Conservation (phyloP, 2,329 filamentous ascomycete species). For the Colletotrichum agaves region DNA sequence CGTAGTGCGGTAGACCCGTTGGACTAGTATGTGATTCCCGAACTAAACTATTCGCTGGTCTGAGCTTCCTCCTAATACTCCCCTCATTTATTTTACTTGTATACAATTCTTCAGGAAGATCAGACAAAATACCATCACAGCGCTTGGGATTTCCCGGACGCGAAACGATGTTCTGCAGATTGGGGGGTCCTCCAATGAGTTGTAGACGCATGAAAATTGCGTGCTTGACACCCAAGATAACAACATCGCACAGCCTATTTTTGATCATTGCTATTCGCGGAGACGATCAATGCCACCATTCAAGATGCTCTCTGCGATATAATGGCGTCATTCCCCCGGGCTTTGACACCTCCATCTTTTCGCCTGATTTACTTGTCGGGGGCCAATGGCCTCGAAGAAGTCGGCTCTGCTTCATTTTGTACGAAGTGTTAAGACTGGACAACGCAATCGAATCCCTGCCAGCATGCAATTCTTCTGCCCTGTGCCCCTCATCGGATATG, state of each 20-base stretch:
- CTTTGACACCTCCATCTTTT: slow-evolving; percentile 3
- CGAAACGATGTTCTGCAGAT: slow-evolving; percentile 11
- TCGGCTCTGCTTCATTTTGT: slow-evolving; percentile 2
- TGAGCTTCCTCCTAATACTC: neutral
- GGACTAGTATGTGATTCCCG: too few relatives aligned
- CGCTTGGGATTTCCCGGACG: neutral
- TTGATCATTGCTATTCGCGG: slow-evolving; percentile 20
- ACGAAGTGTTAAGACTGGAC: neutral
- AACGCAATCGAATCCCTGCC: slow-evolving; percentile 62
- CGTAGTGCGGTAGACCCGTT: too few relatives aligned
- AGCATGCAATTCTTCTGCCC: slow-evolving; percentile 47
- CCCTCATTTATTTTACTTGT: neutral
- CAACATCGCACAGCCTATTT: slow-evolving; percentile 30
- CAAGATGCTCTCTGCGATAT: neutral
- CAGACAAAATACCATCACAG: neutral
- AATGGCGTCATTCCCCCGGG: slow-evolving; percentile 30
- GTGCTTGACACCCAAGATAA: slow-evolving; percentile 32
- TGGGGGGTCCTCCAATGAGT: slow-evolving; percentile 22
- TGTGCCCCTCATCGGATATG: slow-evolving; percentile 26
- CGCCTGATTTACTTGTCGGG: neutral
- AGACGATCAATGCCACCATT: slow-evolving; percentile 1
- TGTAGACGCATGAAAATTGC: slow-evolving; percentile 29
- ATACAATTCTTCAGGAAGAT: neutral
- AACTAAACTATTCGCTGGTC: too few relatives aligned
- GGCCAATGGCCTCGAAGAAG: slow-evolving; percentile 14